A percentile compares a stretch with the other conserved stretches of the same genome.
phyloP scores from a whole-genome alignment of 305 asterid genomes.

The Fraxinus platypoda region DNA sequence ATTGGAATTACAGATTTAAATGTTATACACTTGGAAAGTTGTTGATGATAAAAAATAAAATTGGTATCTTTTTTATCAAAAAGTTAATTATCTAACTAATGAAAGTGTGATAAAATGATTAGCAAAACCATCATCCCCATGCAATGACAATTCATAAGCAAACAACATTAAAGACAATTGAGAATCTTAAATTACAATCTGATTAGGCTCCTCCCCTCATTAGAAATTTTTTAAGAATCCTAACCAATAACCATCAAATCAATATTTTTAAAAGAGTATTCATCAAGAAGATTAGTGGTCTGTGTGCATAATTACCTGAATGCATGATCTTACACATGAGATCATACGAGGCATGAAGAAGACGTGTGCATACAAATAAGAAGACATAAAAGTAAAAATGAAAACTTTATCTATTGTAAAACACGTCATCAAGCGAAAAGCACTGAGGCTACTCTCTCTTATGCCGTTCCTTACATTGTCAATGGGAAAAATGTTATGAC shows the following conservation, averaged over 20 bases:
- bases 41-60: constrained; percentile 24
- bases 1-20: constrained; percentile 4
- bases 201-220: neutral
- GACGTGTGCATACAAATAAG: neutral
- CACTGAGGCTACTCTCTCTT: no score
- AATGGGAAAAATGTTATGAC: no score
- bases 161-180: neutral
- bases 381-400: neutral
- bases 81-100: constrained; percentile 2
- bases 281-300: no score
- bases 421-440: neutral
- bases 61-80: constrained; percentile 5
- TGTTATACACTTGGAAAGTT: constrained; percentile 10
- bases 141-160: neutral
- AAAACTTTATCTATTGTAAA: neutral
- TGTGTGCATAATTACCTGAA: neutral
- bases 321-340: neutral
- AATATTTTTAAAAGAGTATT: neutral
- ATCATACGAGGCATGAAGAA: neutral
- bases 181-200: neutral
- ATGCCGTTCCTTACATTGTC: no score
- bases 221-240: neutral
- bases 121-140: neutral
- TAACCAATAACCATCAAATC: neutral
- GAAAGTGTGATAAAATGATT: neutral